Conservation (phyloP, 2,329 filamentous ascomycete species). For the Samsoniella hepiali region DNA sequence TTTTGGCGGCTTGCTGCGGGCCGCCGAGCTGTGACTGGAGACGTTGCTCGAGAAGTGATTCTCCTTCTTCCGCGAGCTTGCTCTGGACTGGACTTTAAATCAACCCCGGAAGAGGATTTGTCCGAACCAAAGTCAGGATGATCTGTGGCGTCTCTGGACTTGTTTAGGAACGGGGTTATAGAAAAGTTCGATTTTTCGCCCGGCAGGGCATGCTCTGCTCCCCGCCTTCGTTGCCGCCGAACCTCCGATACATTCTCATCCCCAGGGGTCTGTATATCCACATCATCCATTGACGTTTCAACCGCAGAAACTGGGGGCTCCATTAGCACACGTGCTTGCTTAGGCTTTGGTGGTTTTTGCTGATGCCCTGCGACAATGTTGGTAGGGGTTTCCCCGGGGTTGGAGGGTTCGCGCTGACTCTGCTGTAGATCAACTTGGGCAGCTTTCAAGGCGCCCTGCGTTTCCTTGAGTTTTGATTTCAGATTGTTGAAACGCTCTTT, state of each 20-base stretch:
- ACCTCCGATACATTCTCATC: conserved; percentile 40
- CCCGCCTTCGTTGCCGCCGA: conserved; percentile 53
- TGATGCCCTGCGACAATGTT: neutral
- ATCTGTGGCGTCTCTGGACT: conserved; percentile 54
- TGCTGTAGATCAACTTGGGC: conserved; percentile 63
- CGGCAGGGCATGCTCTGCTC: conserved; percentile 48
- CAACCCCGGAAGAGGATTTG: neutral
- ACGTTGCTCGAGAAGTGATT: neutral
- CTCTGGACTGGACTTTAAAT: neutral
- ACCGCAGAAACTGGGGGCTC: neutral
- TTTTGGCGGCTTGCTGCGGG: neutral
- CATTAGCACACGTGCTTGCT: neutral
- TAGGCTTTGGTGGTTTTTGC: neutral
- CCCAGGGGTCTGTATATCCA: conserved; percentile 46
- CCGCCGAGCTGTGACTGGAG: neutral
- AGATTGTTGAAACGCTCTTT: conserved; percentile 69
- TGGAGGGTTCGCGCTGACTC: conserved; percentile 38
- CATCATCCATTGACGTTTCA: conserved; percentile 34
- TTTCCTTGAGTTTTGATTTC: conserved; percentile 64
- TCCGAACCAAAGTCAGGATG: conserved; percentile 25
- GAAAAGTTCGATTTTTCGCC: conserved; percentile 92
- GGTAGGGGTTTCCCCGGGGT: neutral
- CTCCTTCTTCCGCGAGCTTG: neutral
- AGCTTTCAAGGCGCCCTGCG: conserved; percentile 41
- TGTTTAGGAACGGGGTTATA: conserved; percentile 89